Base-by-base conservation (phyloP, 345 rosid genomes). In the Xanthoceras sorbifolium region DNA sequence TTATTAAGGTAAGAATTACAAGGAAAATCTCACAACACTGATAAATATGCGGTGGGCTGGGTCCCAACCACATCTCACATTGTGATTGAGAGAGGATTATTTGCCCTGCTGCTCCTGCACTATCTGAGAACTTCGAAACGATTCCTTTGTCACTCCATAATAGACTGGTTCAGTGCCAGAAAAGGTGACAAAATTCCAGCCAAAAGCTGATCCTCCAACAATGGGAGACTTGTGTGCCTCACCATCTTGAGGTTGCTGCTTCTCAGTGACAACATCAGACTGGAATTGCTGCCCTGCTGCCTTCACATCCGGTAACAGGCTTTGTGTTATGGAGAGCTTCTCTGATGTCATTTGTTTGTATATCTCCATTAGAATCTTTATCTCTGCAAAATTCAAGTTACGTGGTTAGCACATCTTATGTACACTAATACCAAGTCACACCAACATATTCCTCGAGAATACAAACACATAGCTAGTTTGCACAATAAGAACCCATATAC, bases 181-280 rank as follows among this genome's bases (percentile, higher is more conserved):
- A 79, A 64, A 84, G 59, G 97, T 95, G 14, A 92, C 57, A 74
- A 92, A 93, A 71, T 96, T 92, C 99, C 99, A 96, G 59, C 97
- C 99, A 76, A 92, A 92, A 32, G 92, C 92, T 0, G 97, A 93
- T 15, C 97, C 93, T 23, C 98, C 99, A n/a, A 90, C 86, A 48
- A 89, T 82, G n/a, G 74, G 62, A 3, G 85, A 68, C 31, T 78
- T 80, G 1, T 69, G 79, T 50, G 73, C 69, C 73, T 75, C 77
- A 36, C 71, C 55, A 62, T 78, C 79, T n/a, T 75, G 83, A 61
- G 87, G 52, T 69, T 64, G 84, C 54, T 12, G 89, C 77, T 79
- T 80, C 40, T 69, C 84, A 4, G 78, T 23, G 38, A 62, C 64
- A 52, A 22, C 9, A 34, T 52, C 76, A 3, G 64, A 69, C 75